Evolutionary conservation across 2,329 filamentous ascomycete species (phyloP).

Genomic region (Colletotrichum abscissum): DNA sequence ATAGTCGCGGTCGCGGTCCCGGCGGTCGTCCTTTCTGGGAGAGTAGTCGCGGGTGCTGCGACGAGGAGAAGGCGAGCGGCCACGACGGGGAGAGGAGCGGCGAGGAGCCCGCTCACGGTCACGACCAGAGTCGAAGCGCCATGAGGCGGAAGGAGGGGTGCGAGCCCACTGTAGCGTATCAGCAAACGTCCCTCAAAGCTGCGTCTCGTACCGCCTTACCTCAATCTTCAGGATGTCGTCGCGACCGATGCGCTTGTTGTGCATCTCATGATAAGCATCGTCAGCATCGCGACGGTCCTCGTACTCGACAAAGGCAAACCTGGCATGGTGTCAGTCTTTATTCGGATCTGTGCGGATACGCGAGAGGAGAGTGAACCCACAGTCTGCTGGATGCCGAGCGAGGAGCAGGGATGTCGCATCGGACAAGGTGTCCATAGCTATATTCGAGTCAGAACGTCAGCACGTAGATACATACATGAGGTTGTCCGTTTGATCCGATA

Average conservation of each 20-base stretch:
- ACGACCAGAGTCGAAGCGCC: slow-evolving; percentile 95
- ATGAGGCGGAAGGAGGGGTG: slow-evolving; percentile 96
- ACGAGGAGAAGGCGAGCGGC: slow-evolving; percentile 83
- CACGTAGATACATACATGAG: slow-evolving; percentile 47
- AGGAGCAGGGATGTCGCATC: slow-evolving; percentile 97
- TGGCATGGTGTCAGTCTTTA: slow-evolving; percentile 40
- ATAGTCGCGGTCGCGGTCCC: slow-evolving; percentile 82
- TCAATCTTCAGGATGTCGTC: slow-evolving; percentile 98
- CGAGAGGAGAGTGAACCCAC: slow-evolving; percentile 68
- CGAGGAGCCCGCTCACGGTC: slow-evolving; percentile 75
- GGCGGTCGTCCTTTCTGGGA: slow-evolving; percentile 88
- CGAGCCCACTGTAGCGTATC: slow-evolving; percentile 82
- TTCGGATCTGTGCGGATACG: neutral
- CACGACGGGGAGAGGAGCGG: slow-evolving; percentile 70
- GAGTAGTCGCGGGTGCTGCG: slow-evolving; percentile 84
- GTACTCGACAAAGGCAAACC: slow-evolving; percentile 99
- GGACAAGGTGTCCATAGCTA: slow-evolving; percentile 97
- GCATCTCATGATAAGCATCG: slow-evolving; percentile 99
- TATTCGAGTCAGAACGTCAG: slow-evolving; percentile 52
- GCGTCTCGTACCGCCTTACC: slow-evolving; percentile 62
- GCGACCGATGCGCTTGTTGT: slow-evolving; percentile 97
- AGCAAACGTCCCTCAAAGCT: slow-evolving; percentile 17
- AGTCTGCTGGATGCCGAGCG: slow-evolving; percentile 93
- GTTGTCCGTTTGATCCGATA: slow-evolving; percentile 8
- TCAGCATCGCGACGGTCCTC: slow-evolving; percentile 98